Conservation (phyloP, 2,329 filamentous ascomycete genomes). For the Calonectria pseudoturangicola region DNA sequence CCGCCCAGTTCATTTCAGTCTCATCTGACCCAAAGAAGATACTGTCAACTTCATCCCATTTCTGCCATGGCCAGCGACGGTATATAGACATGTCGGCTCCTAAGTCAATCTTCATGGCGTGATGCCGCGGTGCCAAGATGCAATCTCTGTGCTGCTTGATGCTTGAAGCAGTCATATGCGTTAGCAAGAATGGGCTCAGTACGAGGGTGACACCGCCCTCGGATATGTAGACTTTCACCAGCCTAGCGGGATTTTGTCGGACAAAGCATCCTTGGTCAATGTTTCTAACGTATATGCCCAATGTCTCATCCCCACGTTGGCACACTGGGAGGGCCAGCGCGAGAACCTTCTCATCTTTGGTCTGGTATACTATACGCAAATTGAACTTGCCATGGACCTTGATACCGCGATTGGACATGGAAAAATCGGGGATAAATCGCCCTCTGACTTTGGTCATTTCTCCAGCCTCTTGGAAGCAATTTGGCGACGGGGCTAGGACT, state of each 20-base stretch:
- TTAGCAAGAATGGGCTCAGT: neutral
- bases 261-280: neutral
- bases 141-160: neutral
- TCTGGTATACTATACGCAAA: neutral
- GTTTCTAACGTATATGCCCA: neutral
- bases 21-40: conserved; percentile 5
- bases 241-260: neutral
- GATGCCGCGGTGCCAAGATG: neutral
- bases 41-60: neutral
- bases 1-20: neutral
- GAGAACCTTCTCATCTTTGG: neutral
- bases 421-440: neutral
- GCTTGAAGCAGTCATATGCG: neutral
- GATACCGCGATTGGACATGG: conserved; percentile 3
- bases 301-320: too few species aligned
- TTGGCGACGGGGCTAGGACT: neutral
- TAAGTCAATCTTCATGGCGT: neutral
- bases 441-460: conserved; percentile 1
- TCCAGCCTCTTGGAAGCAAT: neutral
- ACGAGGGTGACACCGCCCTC: neutral
- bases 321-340: neutral
- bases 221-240: neutral
- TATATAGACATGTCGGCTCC: neutral
- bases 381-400: conserved; percentile 11
- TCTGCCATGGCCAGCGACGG: conserved; percentile 19